Evolutionary conservation across 1,139 yeast genomes (phyloP).

Genomic region (Diutina ranongensis): DNA sequence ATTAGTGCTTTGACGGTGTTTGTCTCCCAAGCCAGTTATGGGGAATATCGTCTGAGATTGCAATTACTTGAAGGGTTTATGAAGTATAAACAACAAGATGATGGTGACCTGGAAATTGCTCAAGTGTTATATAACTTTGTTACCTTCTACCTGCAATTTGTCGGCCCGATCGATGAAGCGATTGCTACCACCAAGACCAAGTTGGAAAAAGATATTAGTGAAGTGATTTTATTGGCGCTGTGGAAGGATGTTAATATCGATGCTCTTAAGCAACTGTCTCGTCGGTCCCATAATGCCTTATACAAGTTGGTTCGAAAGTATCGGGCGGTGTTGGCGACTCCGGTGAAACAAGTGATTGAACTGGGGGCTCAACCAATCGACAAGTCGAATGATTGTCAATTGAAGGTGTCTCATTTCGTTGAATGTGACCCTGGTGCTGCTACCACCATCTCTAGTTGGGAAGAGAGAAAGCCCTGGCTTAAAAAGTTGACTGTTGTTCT

Average conservation of each 20-base stretch:
- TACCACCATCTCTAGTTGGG: conserved; percentile 29
- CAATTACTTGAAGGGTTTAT: conserved; percentile 51
- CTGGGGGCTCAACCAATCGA: conserved; percentile 25
- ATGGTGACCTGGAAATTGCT: conserved; percentile 13
- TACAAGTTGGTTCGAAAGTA: conserved; percentile 81
- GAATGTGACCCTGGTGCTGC: conserved; percentile 12
- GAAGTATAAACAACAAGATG: conserved; percentile 26
- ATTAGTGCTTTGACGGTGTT: conserved; percentile 68
- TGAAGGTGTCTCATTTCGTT: conserved; percentile 3
- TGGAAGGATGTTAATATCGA: conserved; percentile 96
- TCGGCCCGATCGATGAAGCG: conserved; percentile 31
- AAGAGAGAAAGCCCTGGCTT: conserved; percentile 42
- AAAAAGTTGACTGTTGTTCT: conserved; percentile 39
- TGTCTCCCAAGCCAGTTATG: conserved; percentile 63
- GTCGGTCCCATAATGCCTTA: conserved; percentile 72
- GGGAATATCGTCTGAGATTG: conserved; percentile 57
- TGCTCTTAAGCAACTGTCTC: conserved; percentile 88
- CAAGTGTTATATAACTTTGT: conserved; percentile 52
- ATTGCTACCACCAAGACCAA: conserved; percentile 35
- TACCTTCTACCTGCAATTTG: conserved; percentile 57
- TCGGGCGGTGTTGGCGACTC: conserved; percentile 46
- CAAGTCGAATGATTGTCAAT: neutral
- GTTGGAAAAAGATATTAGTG: conserved; percentile 71
- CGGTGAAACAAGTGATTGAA: conserved; percentile 49
- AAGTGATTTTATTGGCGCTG: conserved; percentile 79